Conservation (phyloP, 306 rosid species). For the Glycyrrhiza uralensis region DNA sequence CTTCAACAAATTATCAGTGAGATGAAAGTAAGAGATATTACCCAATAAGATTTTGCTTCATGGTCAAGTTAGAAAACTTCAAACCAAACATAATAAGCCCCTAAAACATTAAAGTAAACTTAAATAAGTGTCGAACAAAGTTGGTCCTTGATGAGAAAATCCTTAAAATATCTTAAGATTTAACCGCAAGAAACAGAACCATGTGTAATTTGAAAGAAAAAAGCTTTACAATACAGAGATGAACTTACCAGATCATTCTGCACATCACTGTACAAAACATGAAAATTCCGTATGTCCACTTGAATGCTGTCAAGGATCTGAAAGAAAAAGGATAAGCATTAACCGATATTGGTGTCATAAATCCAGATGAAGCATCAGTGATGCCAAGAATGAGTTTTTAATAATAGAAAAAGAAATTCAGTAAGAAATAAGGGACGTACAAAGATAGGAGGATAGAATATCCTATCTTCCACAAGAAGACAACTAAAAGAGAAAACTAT, state of each 20-base stretch:
- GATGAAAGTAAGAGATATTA: slow-evolving; percentile 37
- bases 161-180: neutral
- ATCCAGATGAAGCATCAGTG: neutral
- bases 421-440: neutral
- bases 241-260: slow-evolving; percentile 55
- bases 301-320: slow-evolving; percentile 92
- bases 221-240: neutral
- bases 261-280: slow-evolving; percentile 56
- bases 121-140: neutral
- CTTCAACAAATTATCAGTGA: neutral
- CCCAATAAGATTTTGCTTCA: slow-evolving; percentile 82
- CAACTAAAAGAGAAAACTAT: neutral
- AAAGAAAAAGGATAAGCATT: slow-evolving; percentile 16
- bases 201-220: neutral
- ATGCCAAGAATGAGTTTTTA: neutral
- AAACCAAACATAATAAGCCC: slow-evolving; percentile 65
- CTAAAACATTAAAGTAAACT: slow-evolving; percentile 47
- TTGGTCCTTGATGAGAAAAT: neutral
- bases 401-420: neutral
- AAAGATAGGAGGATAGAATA: neutral
- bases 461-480: neutral
- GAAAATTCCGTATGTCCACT: slow-evolving; percentile 77
- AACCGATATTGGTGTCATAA: slow-evolving; percentile 1
- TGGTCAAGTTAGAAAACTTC: slow-evolving; percentile 76
- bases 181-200: neutral